Conservation (phyloP, 495 filamentous ascomycete genomes). For the Podospora pseudopauciseta region DNA sequence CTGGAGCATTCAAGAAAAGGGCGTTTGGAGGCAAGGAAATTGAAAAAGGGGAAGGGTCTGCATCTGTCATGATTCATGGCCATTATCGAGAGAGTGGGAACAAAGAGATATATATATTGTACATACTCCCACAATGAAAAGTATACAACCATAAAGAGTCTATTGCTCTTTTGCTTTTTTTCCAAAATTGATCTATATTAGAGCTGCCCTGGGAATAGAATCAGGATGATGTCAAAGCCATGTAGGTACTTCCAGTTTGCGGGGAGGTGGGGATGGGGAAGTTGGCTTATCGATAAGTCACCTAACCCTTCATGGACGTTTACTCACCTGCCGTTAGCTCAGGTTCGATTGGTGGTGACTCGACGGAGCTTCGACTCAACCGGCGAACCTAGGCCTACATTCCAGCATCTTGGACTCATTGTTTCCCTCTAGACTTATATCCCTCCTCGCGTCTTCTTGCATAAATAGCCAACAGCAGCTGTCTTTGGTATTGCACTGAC, state of each 20-base stretch:
- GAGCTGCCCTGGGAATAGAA: too few relatives aligned
- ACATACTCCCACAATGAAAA: background rate
- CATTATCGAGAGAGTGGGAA: background rate
- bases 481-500: background rate
- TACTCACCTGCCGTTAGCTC: constrained; percentile 4
- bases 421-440: too few relatives aligned
- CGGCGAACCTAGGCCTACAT: constrained; percentile 21
- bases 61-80: background rate
- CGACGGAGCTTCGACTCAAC: constrained; percentile 31
- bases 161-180: background rate
- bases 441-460: too few relatives aligned
- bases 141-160: background rate
- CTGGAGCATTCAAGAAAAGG: background rate
- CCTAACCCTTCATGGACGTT: background rate
- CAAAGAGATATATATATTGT: background rate
- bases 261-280: background rate
- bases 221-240: too few relatives aligned
- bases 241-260: background rate
- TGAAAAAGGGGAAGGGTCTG: background rate
- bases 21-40: background rate
- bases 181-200: too few relatives aligned
- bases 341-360: constrained; percentile 26
- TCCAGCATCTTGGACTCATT: too few relatives aligned
- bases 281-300: background rate
- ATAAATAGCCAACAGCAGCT: too few relatives aligned